These are phyloP conservation scores for Epichloe festucae DNA, from an alignment of 2,329 filamentous ascomycete genomes.

Conservation along the genomic window DNA sequence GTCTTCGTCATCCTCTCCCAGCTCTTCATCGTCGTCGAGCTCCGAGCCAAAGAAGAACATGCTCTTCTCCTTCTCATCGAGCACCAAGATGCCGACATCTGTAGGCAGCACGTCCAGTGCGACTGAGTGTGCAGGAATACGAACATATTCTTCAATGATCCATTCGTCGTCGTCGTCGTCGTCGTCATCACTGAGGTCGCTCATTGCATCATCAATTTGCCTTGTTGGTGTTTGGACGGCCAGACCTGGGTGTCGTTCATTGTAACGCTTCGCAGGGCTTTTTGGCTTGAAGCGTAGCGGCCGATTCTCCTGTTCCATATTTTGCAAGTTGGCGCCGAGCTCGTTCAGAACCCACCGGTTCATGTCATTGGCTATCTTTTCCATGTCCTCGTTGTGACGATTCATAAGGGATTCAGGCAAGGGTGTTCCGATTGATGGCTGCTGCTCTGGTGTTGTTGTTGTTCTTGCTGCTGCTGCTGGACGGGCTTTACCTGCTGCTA, in stretches of 20 bases:
- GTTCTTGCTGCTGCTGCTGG: constrained; percentile 3
- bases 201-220: constrained; percentile 20
- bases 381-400: constrained; percentile 30
- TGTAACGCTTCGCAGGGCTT: constrained; percentile 39
- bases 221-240: neutral
- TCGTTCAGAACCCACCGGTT: constrained; percentile 45
- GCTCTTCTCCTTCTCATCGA: constrained; percentile 44
- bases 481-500: constrained; percentile 12
- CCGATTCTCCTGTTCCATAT: constrained; percentile 29
- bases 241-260: constrained; percentile 39
- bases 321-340: constrained; percentile 39
- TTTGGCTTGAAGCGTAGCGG: constrained; percentile 41
- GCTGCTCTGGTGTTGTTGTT: constrained; percentile 3
- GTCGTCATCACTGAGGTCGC: constrained; percentile 30
- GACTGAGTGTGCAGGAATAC: constrained; percentile 40
- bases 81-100: constrained; percentile 42
- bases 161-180: constrained; percentile 44
- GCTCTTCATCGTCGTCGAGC: constrained; percentile 48
- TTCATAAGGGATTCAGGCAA: constrained; percentile 21
- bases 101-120: constrained; percentile 32
- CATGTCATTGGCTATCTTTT: constrained; percentile 40
- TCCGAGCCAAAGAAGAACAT: constrained; percentile 48
- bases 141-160: constrained; percentile 51
- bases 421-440: constrained; percentile 12
- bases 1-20: constrained; percentile 47